Base-by-base conservation (phyloP, 2,329 filamentous ascomycete species). In the Fusarium denticulatum region DNA sequence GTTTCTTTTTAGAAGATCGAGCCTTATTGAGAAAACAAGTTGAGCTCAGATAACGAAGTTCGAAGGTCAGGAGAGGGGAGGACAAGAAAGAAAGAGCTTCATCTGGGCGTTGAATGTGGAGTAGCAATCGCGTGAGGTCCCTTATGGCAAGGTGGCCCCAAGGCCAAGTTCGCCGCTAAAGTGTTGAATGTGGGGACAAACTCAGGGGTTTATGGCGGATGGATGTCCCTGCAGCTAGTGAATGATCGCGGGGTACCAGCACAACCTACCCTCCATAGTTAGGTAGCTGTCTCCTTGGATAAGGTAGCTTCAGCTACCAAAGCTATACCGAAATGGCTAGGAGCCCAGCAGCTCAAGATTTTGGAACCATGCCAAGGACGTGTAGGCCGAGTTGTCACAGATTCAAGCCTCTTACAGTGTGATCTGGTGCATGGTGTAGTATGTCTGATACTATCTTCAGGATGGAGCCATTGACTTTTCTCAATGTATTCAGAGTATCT, bases 101-200 rank as follows among this genome's bases (percentile, higher is more conserved):
- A 67, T 69, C 32, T 47, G 62, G 67, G 42, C 66, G 63, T 47
- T 47, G 26, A 15, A 47, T 68, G 73, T 72, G 73, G 77, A 76
- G 74, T 64, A 70, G 40, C 75, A 71, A 72, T 79, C 76, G 78
- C 77, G 78, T 60, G 67, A 69, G 67, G 59, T 80, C 74, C 77
- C 64, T 80, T 80, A 69, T 75, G 78, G 80, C 76, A 81, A 82
- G 76, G 81, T 82, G 81, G 80, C 80, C 79, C 78, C 60, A 77
- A 77, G 66, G 47, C 32, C 68, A 67, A 78, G 76, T 69, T 70
- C 61, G 76, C 75, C 69, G 50, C 72, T 75, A 70, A 63, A 58
- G 66, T 45, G 62, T 60, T 59, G 71, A 74, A 46, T 78, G 76
- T 78, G 79, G 79, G 62, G 78, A 73, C 70, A 40, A 47, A 61